Conservation (phyloP, 2,329 filamentous ascomycete genomes). For the Cladophialophora chaetospira region DNA sequence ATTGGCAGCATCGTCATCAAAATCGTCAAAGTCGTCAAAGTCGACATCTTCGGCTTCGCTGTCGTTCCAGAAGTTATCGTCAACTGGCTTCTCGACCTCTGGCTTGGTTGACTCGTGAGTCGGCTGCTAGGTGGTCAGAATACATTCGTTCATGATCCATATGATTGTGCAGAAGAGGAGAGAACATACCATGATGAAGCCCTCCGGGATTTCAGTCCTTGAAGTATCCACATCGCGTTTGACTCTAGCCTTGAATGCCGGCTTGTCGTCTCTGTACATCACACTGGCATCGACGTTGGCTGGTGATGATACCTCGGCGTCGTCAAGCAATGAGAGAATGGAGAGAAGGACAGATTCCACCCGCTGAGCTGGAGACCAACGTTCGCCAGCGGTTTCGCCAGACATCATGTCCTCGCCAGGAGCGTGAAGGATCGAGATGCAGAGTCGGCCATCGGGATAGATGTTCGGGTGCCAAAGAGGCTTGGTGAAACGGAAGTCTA, state of each 20-base stretch:
- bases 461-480: constrained; percentile 92
- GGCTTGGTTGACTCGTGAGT: constrained; percentile 63
- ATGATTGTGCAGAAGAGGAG: not conserved
- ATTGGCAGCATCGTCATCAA: constrained; percentile 55
- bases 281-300: constrained; percentile 94
- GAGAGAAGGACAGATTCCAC: constrained; percentile 94
- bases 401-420: constrained; percentile 92
- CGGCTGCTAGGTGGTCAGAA: constrained; percentile 47
- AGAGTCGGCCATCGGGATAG: constrained; percentile 85
- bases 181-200: constrained; percentile 64
- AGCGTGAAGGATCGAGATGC: constrained; percentile 93
- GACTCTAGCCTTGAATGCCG: constrained; percentile 70
- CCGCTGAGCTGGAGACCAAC: constrained; percentile 91
- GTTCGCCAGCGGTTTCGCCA: constrained; percentile 83
- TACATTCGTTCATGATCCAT: not conserved
- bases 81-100: constrained; percentile 59
- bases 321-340: constrained; percentile 86
- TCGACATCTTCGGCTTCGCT: constrained; percentile 66
- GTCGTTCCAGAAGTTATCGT: constrained; percentile 81
- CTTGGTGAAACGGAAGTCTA: constrained; percentile 77
- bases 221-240: constrained; percentile 70
- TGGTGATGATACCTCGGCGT: constrained; percentile 88
- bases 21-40: constrained; percentile 50
- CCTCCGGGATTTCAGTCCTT: constrained; percentile 76
- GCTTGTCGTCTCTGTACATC: constrained; percentile 73